These are phyloP conservation scores for Esteya vermicola DNA, from an alignment of 2,329 filamentous ascomycete genomes.

Conservation along the genomic window DNA sequence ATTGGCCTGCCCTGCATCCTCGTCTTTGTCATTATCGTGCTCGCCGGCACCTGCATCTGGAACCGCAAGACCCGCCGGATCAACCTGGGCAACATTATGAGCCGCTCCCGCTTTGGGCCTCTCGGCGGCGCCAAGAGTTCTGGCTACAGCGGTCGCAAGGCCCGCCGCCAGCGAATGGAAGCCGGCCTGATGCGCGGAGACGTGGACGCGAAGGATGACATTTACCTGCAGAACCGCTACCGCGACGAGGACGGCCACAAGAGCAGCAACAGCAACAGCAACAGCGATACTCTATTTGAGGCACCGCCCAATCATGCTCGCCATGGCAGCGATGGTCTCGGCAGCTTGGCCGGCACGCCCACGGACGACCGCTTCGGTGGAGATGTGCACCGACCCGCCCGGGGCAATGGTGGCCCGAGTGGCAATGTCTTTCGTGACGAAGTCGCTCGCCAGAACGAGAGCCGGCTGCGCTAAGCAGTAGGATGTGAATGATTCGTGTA, in stretches of 20 bases:
- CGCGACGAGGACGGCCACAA: no score
- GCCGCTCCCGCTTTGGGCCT: slow-evolving; percentile 16
- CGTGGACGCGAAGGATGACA: slow-evolving; percentile 23
- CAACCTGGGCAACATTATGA: slow-evolving; percentile 36
- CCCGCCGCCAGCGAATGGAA: slow-evolving; percentile 15
- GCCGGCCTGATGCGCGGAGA: no score
- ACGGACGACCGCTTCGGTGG: slow-evolving; percentile 26
- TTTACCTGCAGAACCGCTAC: slow-evolving; percentile 28
- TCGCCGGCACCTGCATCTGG: slow-evolving; percentile 43
- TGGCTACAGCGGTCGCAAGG: slow-evolving; percentile 27
- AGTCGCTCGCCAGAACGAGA: slow-evolving; percentile 24
- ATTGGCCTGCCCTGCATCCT: slow-evolving; percentile 38
- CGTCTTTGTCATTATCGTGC: slow-evolving; percentile 29
- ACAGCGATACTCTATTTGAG: no score
- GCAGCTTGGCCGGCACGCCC: slow-evolving; percentile 33
- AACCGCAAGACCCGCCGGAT: slow-evolving; percentile 37
- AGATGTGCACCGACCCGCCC: slow-evolving; percentile 12
- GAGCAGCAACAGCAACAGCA: slow-evolving; percentile 9
- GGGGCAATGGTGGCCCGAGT: slow-evolving; percentile 1
- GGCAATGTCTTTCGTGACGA: slow-evolving; percentile 35
- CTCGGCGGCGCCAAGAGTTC: slow-evolving; percentile 13
- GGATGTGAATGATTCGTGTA: no score
- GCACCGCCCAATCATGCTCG: slow-evolving; percentile 14
- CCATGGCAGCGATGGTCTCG: slow-evolving; percentile 33
- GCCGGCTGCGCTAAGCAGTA: no score